These are phyloP conservation scores for Haemoproteus tartakovskyi DNA, from an alignment of 169 alveolate genomes.

Conservation along the genomic window DNA sequence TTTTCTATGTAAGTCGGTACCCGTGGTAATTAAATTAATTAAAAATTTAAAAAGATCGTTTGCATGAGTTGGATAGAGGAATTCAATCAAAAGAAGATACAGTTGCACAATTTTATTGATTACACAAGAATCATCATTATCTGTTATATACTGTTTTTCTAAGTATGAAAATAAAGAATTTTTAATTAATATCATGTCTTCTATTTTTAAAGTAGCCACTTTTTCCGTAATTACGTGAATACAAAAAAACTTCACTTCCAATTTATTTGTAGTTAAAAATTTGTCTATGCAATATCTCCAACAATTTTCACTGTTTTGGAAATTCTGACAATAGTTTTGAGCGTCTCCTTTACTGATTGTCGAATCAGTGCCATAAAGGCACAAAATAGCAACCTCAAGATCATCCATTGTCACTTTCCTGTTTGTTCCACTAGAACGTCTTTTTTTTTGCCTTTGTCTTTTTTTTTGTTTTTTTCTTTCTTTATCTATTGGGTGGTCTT, in stretches of 20 bases:
- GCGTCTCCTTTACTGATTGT: conserved; percentile 36
- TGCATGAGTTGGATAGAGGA: conserved; percentile 36
- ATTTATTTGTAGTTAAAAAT: conserved; percentile 7
- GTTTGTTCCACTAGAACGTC: background rate
- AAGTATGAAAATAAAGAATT: conserved; percentile 15
- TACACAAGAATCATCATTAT: conserved; percentile 59
- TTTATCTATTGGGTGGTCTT: background rate
- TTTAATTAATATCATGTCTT: conserved; percentile 27
- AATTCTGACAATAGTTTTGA: conserved; percentile 38
- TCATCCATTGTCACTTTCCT: conserved; percentile 23
- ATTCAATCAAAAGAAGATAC: conserved; percentile 18
- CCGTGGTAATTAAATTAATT: conserved; percentile 21
- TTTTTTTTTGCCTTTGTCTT: no score
- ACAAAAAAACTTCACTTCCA: conserved; percentile 49
- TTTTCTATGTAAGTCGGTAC: conserved; percentile 28
- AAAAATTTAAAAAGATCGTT: conserved; percentile 38
- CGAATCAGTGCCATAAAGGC: conserved; percentile 48
- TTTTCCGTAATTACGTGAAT: conserved; percentile 41
- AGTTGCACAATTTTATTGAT: conserved; percentile 36
- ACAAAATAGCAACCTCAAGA: conserved; percentile 55
- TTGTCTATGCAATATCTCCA: conserved; percentile 54
- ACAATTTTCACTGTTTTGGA: conserved; percentile 34
- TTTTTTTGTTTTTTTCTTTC: background rate
- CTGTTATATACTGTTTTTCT: conserved; percentile 32
- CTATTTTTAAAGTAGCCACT: conserved; percentile 5